Evolutionary conservation across 2,329 filamentous ascomycete species (phyloP).

Genomic region (Aspergillus sp.): DNA sequence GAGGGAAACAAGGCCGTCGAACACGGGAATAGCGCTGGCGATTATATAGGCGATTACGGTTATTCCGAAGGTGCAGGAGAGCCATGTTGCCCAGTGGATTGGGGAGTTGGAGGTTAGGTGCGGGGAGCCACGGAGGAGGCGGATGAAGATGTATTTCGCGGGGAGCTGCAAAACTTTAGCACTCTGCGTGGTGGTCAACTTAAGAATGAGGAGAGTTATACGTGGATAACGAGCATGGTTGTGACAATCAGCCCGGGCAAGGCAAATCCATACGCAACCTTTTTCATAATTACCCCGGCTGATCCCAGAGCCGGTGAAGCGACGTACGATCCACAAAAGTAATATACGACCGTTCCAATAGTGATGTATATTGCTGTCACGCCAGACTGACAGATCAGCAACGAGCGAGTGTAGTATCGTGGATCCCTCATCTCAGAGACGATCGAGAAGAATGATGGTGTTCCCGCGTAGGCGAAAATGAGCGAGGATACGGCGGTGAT

Average conservation of each 20-base stretch:
- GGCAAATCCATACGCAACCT: conserved; percentile 49
- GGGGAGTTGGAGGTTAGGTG: conserved; percentile 28
- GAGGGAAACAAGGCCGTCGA: conserved; percentile 30
- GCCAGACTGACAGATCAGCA: conserved; percentile 37
- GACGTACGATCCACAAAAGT: conserved; percentile 52
- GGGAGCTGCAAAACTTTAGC: conserved; percentile 19
- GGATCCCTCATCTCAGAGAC: conserved; percentile 46
- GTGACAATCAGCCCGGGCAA: conserved; percentile 39
- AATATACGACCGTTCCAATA: conserved; percentile 49
- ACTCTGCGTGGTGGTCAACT: background rate
- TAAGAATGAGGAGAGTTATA: conserved; percentile 15
- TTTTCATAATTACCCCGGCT: conserved; percentile 50
- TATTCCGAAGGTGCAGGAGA: conserved; percentile 27
- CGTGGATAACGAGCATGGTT: conserved; percentile 28
- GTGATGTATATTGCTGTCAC: conserved; percentile 41
- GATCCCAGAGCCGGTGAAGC: conserved; percentile 54
- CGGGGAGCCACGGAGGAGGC: conserved; percentile 28
- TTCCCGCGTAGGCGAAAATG: conserved; percentile 35
- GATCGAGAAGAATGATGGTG: conserved; percentile 40
- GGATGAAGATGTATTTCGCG: conserved; percentile 30
- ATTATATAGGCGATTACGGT: conserved; percentile 32
- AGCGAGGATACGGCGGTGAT: conserved; percentile 37
- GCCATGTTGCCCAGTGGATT: conserved; percentile 31
- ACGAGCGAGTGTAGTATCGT: conserved; percentile 34
- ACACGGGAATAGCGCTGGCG: conserved; percentile 33